These are phyloP conservation scores for Rhododendron simsii DNA, from an alignment of 148 eudicot genomes.

Conservation along the genomic window DNA sequence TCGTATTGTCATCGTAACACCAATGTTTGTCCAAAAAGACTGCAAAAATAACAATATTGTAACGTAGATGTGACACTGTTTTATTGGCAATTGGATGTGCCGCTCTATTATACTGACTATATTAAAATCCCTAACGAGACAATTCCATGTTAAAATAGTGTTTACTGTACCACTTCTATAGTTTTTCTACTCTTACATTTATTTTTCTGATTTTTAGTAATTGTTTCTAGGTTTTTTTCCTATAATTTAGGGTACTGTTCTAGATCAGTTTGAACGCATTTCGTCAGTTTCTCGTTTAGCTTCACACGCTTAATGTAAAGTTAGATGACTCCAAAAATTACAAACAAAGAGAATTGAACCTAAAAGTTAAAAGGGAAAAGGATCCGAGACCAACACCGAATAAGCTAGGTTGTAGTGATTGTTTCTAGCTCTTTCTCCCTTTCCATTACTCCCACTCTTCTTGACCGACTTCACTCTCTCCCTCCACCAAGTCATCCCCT, in stretches of 20 bases:
- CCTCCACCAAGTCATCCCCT: background rate
- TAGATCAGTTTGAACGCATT: too few relatives aligned
- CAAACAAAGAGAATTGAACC: background rate
- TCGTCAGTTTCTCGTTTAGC: too few relatives aligned
- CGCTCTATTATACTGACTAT: background rate
- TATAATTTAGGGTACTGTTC: too few relatives aligned
- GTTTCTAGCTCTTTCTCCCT: background rate
- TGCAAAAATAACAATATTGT: background rate
- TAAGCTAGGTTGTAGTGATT: too few relatives aligned
- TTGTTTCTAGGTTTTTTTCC: too few relatives aligned
- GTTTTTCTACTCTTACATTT: background rate
- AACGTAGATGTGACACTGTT: background rate
- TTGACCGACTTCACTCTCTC: slow-evolving; percentile 16
- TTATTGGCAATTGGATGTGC: background rate
- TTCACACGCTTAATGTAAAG: too few relatives aligned
- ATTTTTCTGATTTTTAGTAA: background rate
- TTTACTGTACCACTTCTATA: background rate
- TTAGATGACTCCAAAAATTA: background rate
- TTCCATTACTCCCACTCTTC: slow-evolving; percentile 9
- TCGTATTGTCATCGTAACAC: background rate
- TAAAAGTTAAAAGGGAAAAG: background rate
- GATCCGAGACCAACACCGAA: background rate
- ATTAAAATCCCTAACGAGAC: background rate
- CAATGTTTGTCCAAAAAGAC: background rate
- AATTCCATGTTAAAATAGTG: too few relatives aligned